Base-by-base conservation (phyloP, 768 basidiomycete species). In the Tephrocybe sp. region DNA sequence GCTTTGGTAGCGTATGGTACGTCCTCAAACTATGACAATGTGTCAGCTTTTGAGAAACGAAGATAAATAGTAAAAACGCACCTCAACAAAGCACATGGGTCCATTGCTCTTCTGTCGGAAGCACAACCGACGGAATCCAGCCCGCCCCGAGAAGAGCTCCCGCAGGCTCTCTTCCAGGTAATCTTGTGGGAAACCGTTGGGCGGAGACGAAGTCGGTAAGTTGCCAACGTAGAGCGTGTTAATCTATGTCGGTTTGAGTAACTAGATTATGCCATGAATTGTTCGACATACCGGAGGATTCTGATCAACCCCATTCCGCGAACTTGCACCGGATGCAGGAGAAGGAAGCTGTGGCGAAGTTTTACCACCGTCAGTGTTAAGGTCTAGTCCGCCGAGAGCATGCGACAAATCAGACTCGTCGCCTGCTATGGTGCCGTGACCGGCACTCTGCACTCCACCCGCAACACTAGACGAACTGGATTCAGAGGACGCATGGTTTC, bases 151-250 rank as follows among this genome's bases (percentile, higher is more conserved):
- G 68, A 99, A 99, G 41, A 97, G 72, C 34, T 85, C 83, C 50
- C 92, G 78, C 20, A 99, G 74, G 31, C 82, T 84, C 51, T 95
- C 92, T 68, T 99, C 95, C 2, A 99, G 78, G 61, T 85, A 83
- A 58, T 88, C 86, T 40, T 85, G 80, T 33, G 90, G 83, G 60
- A 83, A 86, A 2, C 89, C 85, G 4, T 75, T 69, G 5, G 88
- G 82, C 14, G 84, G 78, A 19, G 85, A 82, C 30, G 86, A 81
- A 4, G 89, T 90, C 2, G 96, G 97, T 52, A 99, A 71, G 61
- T 98, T 98, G 39, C 97, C 97, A n/a, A 99, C 94, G 63, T 98
- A 98, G n/a, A 99, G 76, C 0, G 97, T 99, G 63, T 97, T 98
- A 69, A 98, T 98, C 82, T 88, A 55, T 10, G 19, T 47, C 48